These are phyloP conservation scores for Pelargonium australe DNA, from an alignment of 441 rosid genomes.

Conservation along the genomic window DNA sequence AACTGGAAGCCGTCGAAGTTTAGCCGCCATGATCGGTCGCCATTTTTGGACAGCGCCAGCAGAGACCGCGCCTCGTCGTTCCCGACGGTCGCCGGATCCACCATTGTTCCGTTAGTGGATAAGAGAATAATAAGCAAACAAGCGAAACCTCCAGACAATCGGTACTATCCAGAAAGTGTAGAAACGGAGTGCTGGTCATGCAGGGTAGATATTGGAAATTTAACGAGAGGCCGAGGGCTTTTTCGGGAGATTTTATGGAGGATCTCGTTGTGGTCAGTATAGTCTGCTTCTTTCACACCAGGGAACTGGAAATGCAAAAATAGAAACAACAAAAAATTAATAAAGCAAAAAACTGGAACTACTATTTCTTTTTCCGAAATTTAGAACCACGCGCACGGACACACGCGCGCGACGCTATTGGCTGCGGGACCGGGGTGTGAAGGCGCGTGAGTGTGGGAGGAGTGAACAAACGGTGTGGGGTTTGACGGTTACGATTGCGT, in stretches of 20 bases:
- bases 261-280: constrained; percentile 4
- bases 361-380: background rate
- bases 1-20: constrained; percentile 73
- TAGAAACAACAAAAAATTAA: background rate
- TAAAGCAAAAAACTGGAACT: background rate
- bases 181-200: background rate
- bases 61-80: constrained; percentile 58
- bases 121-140: background rate
- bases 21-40: constrained; percentile 74
- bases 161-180: background rate
- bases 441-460: background rate
- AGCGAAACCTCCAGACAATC: background rate
- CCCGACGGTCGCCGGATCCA: constrained; percentile 25
- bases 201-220: constrained; percentile 11
- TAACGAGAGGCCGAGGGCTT: background rate
- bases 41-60: constrained; percentile 34
- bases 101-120: constrained; percentile 29
- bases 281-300: background rate
- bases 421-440: background rate
- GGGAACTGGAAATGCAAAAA: constrained; percentile 4
- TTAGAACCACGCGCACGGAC: background rate
- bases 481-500: constrained; percentile 4
- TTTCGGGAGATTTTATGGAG: constrained; percentile 13
- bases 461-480: background rate
- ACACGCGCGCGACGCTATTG: background rate